Evolutionary conservation across 768 basidiomycete genomes (phyloP).

Genomic region (Gloeophyllum trabeum): DNA sequence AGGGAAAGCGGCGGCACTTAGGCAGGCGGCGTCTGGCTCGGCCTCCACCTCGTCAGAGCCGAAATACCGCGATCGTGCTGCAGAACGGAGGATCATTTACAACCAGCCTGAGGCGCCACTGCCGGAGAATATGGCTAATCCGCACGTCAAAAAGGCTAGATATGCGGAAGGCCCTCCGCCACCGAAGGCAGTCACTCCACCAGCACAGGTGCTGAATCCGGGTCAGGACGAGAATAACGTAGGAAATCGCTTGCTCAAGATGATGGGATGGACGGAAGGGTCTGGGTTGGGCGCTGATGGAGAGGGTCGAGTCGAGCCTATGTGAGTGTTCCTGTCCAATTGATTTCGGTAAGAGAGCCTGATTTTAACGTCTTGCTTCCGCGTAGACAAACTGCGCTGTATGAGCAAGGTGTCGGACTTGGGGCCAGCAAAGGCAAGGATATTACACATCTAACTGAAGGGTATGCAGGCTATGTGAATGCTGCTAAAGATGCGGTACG

Average conservation of each 20-base stretch:
- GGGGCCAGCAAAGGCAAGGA: constrained; percentile 91
- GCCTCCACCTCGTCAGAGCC: constrained; percentile 31
- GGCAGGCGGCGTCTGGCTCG: constrained; percentile 20
- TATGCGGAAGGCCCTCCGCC: constrained; percentile 51
- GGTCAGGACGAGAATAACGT: constrained; percentile 78
- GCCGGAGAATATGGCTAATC: constrained; percentile 37
- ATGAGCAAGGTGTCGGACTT: constrained; percentile 78
- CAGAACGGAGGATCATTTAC: constrained; percentile 81
- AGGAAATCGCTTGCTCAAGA: constrained; percentile 87
- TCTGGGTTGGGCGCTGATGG: constrained; percentile 74
- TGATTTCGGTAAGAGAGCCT: constrained; percentile 1
- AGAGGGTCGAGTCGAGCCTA: constrained; percentile 81
- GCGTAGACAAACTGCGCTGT: constrained; percentile 69
- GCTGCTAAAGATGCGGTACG: constrained; percentile 48
- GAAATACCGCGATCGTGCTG: constrained; percentile 93
- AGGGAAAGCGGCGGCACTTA: constrained; percentile 43
- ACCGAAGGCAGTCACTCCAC: constrained; percentile 36
- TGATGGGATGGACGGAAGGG: constrained; percentile 98
- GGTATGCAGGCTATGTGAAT: constrained; percentile 57
- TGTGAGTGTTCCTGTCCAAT: constrained; percentile 34
- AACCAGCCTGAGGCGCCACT: constrained; percentile 84
- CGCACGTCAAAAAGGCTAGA: constrained; percentile 29
- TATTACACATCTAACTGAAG: constrained; percentile 58
- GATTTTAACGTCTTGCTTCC: constrained; percentile 3
- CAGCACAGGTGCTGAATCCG: constrained; percentile 54